Conservation (phyloP, 2,329 filamentous ascomycete genomes). For the Cladorrhinum sp. region DNA sequence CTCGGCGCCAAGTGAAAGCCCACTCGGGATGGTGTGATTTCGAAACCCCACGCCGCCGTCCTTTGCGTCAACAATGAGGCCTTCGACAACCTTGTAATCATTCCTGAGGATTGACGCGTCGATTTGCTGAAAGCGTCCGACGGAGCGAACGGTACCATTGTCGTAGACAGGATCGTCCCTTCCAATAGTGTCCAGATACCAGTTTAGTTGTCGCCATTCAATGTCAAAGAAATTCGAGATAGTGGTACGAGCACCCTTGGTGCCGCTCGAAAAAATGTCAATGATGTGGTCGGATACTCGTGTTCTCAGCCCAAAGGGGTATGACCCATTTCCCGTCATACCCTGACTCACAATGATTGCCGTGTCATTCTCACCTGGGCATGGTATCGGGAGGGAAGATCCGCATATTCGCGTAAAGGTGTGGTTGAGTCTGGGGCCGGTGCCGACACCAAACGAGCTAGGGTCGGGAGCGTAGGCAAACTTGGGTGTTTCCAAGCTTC, state of each 20-base stretch:
- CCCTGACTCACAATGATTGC: neutral
- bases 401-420: neutral
- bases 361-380: neutral
- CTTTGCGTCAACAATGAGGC: constrained; percentile 1
- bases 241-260: constrained; percentile 1
- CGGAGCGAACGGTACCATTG: neutral
- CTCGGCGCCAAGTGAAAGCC: neutral
- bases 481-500: neutral
- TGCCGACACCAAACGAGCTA: neutral
- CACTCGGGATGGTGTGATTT: constrained; percentile 4
- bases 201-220: constrained; percentile 7
- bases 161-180: neutral
- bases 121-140: neutral
- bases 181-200: neutral
- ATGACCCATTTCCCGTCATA: neutral
- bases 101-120: neutral
- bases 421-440: neutral
- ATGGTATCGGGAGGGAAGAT: neutral
- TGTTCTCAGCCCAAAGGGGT: neutral
- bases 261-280: constrained; percentile 8
- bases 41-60: neutral
- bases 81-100: constrained; percentile 2
- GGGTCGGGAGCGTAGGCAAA: neutral
- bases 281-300: neutral
- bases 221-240: constrained; percentile 12